A percentile compares a stretch with the other conserved stretches of the same genome.
These are phyloP conservation scores for Catunica adiposa DNA, from an alignment of 2,329 filamentous ascomycete species.

Conservation along the genomic window DNA sequence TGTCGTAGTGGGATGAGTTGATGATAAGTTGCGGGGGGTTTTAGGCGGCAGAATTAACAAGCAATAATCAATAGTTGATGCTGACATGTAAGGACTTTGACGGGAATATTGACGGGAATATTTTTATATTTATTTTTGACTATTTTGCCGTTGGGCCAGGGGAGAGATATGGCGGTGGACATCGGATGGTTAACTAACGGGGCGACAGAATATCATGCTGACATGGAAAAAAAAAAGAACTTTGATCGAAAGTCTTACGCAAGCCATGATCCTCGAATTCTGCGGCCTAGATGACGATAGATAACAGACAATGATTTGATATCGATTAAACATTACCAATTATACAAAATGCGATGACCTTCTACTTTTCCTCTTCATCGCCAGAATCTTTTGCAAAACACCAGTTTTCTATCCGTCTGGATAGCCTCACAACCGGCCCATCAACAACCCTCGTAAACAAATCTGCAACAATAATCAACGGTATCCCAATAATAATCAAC, in stretches of 20 bases:
- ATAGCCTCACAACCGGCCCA: conserved; percentile 9
- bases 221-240: too few species aligned
- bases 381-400: not conserved
- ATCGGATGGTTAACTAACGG: too few species aligned
- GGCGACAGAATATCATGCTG: not conserved
- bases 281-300: not conserved
- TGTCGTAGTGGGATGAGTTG: not conserved
- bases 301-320: not conserved
- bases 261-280: not conserved
- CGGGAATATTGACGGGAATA: too few species aligned
- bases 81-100: not conserved
- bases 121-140: too few species aligned
- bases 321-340: not conserved
- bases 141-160: too few species aligned
- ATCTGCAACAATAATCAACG: conserved; percentile 10
- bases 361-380: not conserved
- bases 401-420: conserved; percentile 4
- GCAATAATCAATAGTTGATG: not conserved
- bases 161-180: too few species aligned
- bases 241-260: not conserved
- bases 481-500: conserved; percentile 7
- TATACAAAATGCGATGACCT: not conserved
- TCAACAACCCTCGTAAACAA: conserved; percentile 11
- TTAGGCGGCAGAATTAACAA: not conserved
- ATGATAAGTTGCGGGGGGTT: not conserved